Base-by-base conservation (phyloP, 371 early-diverging fungal genomes). In the Apophysomyces elegans region DNA sequence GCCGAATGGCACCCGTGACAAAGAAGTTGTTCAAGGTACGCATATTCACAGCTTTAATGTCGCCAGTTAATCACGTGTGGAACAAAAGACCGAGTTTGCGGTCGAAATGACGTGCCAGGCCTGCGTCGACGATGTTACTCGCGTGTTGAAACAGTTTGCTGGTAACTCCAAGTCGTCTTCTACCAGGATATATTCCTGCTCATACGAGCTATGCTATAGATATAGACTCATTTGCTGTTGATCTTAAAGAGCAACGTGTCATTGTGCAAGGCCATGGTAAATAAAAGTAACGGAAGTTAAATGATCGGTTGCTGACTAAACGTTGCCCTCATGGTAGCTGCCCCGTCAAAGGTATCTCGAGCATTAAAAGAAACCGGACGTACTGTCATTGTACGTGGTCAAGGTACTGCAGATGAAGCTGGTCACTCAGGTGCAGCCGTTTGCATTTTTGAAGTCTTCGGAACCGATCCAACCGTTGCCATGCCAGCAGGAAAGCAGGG, bases 101-200 rank as follows among this genome's bases (percentile, higher is more conserved):
- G 93, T 93, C 59, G 89, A 92, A 75, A 90, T 93, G 91, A 89
- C 92, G 9, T 93, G 93, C 62, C 81, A 88, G 71, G 77, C 86
- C 37, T 93, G 93, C 64, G 93, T 91, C 0, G 73, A 88, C 46
- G 85, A 86, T 59, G 81, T 93, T 50, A 77, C 75, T 43, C 81
- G 81, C 14, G 85, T 86, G 7, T 78, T 93, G 18, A 70, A 84
- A 7, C 50, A 73, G 1, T 76, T 79, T 43, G 74, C 86, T 26
- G 88, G 87, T 86, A 81, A 61, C 21, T 9, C 9, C 37, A 60
- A 7, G 7, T 41, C 13, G 41, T 43, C 37, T 13, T 64, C 16
- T 37, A 12, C 38, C 18, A 63, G 54, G 9, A 50, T 4, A 13
- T 26, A 36, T 4, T 54, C 2, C 36, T 14, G 37, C 3, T 36